phyloP scores from a whole-genome alignment of 148 eudicot species.

The Dianthus caryophyllus region DNA sequence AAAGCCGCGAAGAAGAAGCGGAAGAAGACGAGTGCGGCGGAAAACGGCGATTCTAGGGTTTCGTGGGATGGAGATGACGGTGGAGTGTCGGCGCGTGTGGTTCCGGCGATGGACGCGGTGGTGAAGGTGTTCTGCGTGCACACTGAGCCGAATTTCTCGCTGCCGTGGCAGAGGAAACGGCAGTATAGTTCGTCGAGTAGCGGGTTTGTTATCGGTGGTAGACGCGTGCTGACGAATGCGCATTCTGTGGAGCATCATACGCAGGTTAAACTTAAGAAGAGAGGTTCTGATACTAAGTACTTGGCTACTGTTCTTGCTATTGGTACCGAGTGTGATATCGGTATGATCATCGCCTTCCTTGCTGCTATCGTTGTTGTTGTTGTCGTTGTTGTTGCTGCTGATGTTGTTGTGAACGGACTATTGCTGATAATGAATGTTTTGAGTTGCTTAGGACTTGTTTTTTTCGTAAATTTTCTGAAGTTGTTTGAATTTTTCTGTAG shows the following conservation, averaged over 20 bases:
- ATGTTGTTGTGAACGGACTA: background rate
- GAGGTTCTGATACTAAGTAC: constrained; percentile 83
- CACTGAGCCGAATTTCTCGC: constrained; percentile 80
- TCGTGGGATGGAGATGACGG: background rate
- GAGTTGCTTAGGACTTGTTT: too few species aligned
- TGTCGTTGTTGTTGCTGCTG: background rate
- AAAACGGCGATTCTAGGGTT: background rate
- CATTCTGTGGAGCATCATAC: constrained; percentile 87
- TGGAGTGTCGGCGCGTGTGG: constrained; percentile 31
- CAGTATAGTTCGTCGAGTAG: constrained; percentile 88
- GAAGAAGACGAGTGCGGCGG: background rate
- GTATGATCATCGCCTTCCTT: background rate
- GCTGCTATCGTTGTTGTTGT: background rate
- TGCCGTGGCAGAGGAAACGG: constrained; percentile 85
- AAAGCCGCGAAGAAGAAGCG: background rate
- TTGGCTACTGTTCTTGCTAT: constrained; percentile 82
- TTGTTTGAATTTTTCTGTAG: too few species aligned
- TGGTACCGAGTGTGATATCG: constrained; percentile 56
- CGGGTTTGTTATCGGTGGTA: constrained; percentile 68
- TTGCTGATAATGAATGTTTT: background rate
- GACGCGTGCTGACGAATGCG: constrained; percentile 79
- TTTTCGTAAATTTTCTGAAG: too few species aligned
- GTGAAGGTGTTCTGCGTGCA: constrained; percentile 89
- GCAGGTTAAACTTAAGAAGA: constrained; percentile 81
- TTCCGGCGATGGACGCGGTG: constrained; percentile 75